Base-by-base conservation (phyloP, 2,329 filamentous ascomycete species). In the Xylariomycetidae sp. region DNA sequence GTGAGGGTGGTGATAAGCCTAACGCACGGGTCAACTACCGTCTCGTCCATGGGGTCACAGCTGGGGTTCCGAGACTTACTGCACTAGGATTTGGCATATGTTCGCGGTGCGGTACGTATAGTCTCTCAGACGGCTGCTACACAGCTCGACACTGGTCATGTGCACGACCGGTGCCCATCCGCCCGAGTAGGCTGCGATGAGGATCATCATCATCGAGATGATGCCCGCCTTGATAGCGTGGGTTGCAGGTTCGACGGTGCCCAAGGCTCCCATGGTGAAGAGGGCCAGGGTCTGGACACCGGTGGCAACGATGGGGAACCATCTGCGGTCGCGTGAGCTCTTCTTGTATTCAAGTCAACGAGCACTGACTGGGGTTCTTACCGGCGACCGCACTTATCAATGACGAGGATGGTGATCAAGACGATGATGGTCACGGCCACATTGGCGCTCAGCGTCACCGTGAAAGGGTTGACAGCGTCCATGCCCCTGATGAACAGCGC, bases 181-280 rank as follows among this genome's bases (percentile, higher is more conserved):
- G 2, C 57, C 41, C 19, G 40, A 44, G 38, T 54, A 59, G 14
- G 52, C 53, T 22, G 54, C 38, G 18, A 32, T 40, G 22, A 53
- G 59, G 5, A 64, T 22, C n/a, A 47, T 49, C 25, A 29, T 56
- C 43, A 56, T 56, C 14, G 54, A 52, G 10, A 61, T 48, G 15
- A 63, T 54, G 9, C 46, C 51, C 13, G 8, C 13, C 25, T 26
- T 26, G 25, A 10, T 9, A 7, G 25, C 7, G 9, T 26, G 13
- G 7, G 25, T 9, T 9, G 13, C 10, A 9, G 7, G 8, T 9
- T 6, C 25, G 7, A 13, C 10, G 10, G 13, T 52, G 12, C 59
- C 60, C 8, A 63, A 43, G 2, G 51, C 58, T 15, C 56, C 61
- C 58, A 64, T 61, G 6, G 54, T 52, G 13, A 62, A 47, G 3